phyloP scores from a whole-genome alignment of 1,284 basidiomycete species.

The Malassezia slooffiae region DNA sequence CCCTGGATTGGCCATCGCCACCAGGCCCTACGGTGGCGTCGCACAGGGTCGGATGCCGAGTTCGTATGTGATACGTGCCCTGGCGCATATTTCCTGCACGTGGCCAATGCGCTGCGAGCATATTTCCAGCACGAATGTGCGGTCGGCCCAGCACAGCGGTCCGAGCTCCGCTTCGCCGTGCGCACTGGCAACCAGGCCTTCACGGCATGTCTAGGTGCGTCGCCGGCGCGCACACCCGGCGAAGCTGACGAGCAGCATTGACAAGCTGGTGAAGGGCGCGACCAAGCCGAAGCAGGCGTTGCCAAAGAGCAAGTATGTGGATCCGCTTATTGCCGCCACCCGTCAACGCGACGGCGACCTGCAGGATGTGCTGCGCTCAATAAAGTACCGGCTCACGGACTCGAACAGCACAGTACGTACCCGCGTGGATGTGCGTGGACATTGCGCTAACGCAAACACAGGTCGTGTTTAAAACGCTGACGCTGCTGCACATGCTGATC shows the following conservation, averaged over 20 bases:
- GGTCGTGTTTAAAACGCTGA: constrained; percentile 91
- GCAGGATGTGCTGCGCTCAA: constrained; percentile 77
- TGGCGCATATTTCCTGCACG: too few species aligned
- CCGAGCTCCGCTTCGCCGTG: too few species aligned
- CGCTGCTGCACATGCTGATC: constrained; percentile 90
- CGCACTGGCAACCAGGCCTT: too few species aligned
- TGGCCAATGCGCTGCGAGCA: too few species aligned
- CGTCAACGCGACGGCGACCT: constrained; percentile 84
- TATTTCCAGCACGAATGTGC: too few species aligned
- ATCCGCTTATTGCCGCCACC: constrained; percentile 81
- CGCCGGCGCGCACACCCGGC: too few species aligned
- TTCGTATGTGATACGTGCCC: too few species aligned
- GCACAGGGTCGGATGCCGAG: too few species aligned
- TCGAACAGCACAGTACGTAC: constrained; percentile 69
- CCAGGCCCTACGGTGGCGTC: too few species aligned
- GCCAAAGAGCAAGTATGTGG: constrained; percentile 45
- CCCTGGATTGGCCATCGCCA: too few species aligned
- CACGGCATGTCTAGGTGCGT: constrained; percentile 13
- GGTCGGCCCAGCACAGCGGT: too few species aligned
- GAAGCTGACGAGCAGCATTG: constrained; percentile 22
- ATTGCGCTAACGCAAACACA: constrained; percentile 41
- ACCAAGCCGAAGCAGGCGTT: constrained; percentile 43
- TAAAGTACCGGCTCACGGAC: constrained; percentile 72
- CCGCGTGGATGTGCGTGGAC: background rate
- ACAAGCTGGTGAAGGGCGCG: constrained; percentile 42